These are phyloP conservation scores for Anacardium occidentale DNA, from an alignment of 345 rosid genomes.

Conservation along the genomic window DNA sequence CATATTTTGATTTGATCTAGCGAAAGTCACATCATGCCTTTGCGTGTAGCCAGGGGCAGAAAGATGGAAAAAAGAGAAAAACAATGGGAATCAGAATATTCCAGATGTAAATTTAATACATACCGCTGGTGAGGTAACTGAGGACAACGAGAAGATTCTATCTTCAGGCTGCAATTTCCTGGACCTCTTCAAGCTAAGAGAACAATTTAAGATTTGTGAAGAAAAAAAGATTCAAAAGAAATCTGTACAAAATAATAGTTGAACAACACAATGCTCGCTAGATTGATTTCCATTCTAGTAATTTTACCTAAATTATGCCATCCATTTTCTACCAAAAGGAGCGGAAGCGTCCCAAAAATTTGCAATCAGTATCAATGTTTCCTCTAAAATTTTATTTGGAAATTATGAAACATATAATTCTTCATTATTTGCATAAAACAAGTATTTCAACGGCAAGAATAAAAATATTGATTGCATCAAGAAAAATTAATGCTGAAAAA, in stretches of 20 bases:
- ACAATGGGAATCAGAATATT: neutral
- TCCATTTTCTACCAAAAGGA: neutral
- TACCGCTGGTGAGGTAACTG: conserved; percentile 58
- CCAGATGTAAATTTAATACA: conserved; percentile 14
- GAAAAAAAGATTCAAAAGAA: neutral
- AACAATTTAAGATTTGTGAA: conserved; percentile 14
- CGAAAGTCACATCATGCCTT: neutral
- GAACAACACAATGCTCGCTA: conserved; percentile 7
- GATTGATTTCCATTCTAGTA: neutral
- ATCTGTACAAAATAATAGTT: neutral
- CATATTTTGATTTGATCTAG: neutral
- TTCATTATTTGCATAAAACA: neutral
- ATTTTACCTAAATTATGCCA: neutral
- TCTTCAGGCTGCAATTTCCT: conserved; percentile 61
- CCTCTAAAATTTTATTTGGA: neutral
- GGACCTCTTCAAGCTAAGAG: conserved; percentile 51
- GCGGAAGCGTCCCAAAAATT: neutral
- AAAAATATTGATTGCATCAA: neutral
- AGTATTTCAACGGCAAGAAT: neutral
- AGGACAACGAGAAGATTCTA: conserved; percentile 57
- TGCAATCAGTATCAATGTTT: neutral
- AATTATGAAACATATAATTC: neutral
- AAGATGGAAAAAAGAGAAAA: neutral
- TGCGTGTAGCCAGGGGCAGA: neutral
- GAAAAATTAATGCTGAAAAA: neutral